These are phyloP conservation scores for Darksidea phi DNA, from an alignment of 495 filamentous ascomycete genomes.

Conservation along the genomic window DNA sequence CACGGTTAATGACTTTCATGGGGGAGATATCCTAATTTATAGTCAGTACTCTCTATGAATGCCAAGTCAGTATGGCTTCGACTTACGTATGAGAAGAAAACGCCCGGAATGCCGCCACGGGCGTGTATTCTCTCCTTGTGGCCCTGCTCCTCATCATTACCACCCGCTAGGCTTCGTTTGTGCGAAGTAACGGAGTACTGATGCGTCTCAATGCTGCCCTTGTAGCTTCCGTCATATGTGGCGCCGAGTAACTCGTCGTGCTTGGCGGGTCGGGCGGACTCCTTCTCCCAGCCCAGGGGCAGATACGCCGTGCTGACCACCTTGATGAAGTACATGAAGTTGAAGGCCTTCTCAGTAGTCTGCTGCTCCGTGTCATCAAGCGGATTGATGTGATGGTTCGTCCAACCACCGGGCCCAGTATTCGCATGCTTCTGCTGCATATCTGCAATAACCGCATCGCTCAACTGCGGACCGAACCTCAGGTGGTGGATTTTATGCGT, in stretches of 20 bases:
- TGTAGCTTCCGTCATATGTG: constrained; percentile 59
- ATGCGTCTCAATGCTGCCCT: constrained; percentile 91
- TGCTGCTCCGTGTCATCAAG: constrained; percentile 78
- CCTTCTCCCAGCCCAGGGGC: constrained; percentile 75
- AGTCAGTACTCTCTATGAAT: constrained; percentile 6
- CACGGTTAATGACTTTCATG: constrained; percentile 99
- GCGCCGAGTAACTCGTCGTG: constrained; percentile 46
- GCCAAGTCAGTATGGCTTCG: background rate
- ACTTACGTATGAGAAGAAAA: constrained; percentile 95
- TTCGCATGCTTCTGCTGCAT: constrained; percentile 54
- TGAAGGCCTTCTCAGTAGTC: constrained; percentile 79
- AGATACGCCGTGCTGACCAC: constrained; percentile 94
- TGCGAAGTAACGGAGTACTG: constrained; percentile 97
- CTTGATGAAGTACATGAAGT: constrained; percentile 99
- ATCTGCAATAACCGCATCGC: constrained; percentile 67
- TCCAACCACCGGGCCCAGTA: constrained; percentile 54
- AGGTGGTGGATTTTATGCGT: constrained; percentile 86
- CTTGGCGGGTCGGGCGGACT: constrained; percentile 19
- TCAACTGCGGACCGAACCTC: constrained; percentile 89
- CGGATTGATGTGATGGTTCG: constrained; percentile 87
- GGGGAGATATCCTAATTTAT: constrained; percentile 85
- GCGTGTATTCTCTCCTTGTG: constrained; percentile 90
- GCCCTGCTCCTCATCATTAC: constrained; percentile 76
- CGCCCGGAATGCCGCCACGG: constrained; percentile 86
- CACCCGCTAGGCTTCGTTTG: constrained; percentile 78